Conservation (phyloP, 2,329 filamentous ascomycete genomes). For the Aureobasidium leucospermi region DNA sequence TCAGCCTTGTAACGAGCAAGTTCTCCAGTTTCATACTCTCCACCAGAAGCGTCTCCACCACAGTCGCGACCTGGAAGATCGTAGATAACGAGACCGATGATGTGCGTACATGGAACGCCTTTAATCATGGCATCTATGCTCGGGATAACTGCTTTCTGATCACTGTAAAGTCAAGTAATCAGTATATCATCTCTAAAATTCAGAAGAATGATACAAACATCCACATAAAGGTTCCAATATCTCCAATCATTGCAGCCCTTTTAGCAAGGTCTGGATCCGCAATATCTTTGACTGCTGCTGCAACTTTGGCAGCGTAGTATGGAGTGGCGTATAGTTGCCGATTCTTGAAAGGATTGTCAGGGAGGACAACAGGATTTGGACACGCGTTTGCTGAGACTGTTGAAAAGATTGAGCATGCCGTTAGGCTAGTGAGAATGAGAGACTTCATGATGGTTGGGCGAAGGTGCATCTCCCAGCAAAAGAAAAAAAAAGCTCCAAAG, state of each 20-base stretch:
- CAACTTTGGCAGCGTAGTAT: slow-evolving; percentile 4
- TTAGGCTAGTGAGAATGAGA: background rate
- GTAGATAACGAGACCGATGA: slow-evolving; percentile 3
- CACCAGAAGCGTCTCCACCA: slow-evolving; percentile 1
- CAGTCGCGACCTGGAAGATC: slow-evolving; percentile 6
- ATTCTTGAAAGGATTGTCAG: background rate
- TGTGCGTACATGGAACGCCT: background rate
- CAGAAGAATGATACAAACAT: background rate
- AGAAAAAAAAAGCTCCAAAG: too few species aligned
- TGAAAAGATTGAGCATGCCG: background rate
- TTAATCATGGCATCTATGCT: slow-evolving; percentile 3
- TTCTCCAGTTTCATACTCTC: slow-evolving; percentile 3
- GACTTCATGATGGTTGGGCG: background rate
- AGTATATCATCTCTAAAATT: background rate
- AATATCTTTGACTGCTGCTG: background rate
- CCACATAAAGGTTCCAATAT: slow-evolving; percentile 1
- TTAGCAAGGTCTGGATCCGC: slow-evolving; percentile 1
- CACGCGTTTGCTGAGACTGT: background rate
- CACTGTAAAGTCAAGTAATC: background rate
- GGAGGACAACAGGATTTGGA: slow-evolving; percentile 3
- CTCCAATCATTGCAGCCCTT: slow-evolving; percentile 6
- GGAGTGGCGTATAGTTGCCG: slow-evolving; percentile 7
- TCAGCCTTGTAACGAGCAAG: slow-evolving; percentile 1
- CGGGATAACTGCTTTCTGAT: slow-evolving; percentile 1
- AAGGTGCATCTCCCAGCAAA: background rate